Conservation (phyloP, 2,329 filamentous ascomycete genomes). For the Sporothrix pseudoabietina region DNA sequence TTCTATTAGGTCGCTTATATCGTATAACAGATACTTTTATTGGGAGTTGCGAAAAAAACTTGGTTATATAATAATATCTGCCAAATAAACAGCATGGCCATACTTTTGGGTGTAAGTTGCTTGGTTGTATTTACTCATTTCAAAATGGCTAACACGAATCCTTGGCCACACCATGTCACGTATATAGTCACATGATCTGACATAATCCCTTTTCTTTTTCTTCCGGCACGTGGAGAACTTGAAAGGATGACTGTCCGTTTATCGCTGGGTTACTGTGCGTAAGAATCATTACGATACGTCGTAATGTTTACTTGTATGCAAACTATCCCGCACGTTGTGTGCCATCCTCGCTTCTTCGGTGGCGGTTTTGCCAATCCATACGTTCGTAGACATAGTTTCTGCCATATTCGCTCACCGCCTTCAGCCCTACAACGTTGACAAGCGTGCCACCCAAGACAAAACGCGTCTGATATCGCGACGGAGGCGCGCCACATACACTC, state of each 20-base stretch:
- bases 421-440: not conserved
- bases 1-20: constrained; percentile 10
- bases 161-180: constrained; percentile 3
- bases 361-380: too few species aligned
- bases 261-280: too few species aligned
- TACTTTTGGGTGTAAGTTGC: constrained; percentile 3
- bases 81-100: not conserved
- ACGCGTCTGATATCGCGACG: not conserved
- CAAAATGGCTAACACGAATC: constrained; percentile 3
- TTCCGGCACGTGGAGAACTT: constrained; percentile 7
- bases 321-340: not conserved
- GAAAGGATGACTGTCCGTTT: too few species aligned
- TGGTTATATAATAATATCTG: too few species aligned
- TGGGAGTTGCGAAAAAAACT: too few species aligned
- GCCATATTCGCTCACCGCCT: constrained; percentile 9
- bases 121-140: not conserved
- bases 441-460: not conserved
- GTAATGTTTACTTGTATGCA: not conserved
- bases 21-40: too few species aligned
- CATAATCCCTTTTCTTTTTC: not conserved
- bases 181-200: constrained; percentile 5
- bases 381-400: not conserved
- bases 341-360: too few species aligned
- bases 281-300: too few species aligned
- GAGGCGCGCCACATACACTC: not conserved